These are phyloP conservation scores for Nakazawaea ernobii DNA, from an alignment of 805 yeast genomes.

Conservation along the genomic window DNA sequence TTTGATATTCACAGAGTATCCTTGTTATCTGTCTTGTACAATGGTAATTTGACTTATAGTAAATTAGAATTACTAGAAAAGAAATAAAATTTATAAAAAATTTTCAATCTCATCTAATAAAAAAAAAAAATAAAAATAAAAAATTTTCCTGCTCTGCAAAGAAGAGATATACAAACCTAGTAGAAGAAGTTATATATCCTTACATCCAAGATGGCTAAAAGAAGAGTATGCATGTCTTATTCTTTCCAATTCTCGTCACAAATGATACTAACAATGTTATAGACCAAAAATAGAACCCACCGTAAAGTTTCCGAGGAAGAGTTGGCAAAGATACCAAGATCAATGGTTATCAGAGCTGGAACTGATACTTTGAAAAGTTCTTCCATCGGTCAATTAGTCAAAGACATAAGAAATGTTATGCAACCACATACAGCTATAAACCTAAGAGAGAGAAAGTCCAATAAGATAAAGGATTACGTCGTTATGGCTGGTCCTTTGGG, in stretches of 20 bases:
- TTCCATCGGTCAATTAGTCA: conserved; percentile 76
- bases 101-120: conserved; percentile 1
- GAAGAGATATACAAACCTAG: neutral
- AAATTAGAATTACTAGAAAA: neutral
- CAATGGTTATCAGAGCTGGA: conserved; percentile 92
- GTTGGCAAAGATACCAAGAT: conserved; percentile 70
- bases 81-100: neutral
- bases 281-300: conserved; percentile 85
- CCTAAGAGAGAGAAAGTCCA: conserved; percentile 78
- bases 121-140: conserved; percentile 1
- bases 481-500: conserved; percentile 99
- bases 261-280: neutral
- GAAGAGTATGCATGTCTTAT: conserved; percentile 25
- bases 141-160: neutral
- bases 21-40: too few relatives aligned
- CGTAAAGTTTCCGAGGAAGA: conserved; percentile 59
- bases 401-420: conserved; percentile 85
- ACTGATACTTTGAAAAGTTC: conserved; percentile 63
- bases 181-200: neutral
- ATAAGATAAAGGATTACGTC: conserved; percentile 85
- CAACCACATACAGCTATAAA: conserved; percentile 95
- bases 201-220: conserved; percentile 14
- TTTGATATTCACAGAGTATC: neutral
- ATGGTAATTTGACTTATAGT: too few relatives aligned
- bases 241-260: neutral